These are phyloP conservation scores for Cynara cardunculus DNA, from an alignment of 129 eudicot species.

Conservation along the genomic window DNA sequence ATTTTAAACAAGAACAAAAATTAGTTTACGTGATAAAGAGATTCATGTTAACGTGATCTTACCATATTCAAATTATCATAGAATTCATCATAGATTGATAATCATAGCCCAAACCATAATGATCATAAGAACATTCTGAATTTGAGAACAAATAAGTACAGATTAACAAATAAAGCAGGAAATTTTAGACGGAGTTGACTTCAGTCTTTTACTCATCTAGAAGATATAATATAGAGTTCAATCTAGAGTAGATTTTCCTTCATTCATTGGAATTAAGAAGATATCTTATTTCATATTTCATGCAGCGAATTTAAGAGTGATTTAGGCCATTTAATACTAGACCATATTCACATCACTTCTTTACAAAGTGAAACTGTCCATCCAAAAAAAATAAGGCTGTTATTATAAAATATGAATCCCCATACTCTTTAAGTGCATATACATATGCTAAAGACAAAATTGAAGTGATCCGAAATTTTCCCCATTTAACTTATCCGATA, in stretches of 20 bases:
- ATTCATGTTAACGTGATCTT: background rate
- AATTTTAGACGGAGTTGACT: background rate
- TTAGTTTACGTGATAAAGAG: conserved; percentile 4
- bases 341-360: background rate
- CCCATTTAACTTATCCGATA: background rate
- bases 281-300: background rate
- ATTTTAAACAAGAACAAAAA: conserved; percentile 3
- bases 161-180: background rate
- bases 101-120: background rate
- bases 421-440: background rate
- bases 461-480: background rate
- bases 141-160: background rate
- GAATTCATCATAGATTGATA: background rate
- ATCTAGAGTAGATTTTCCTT: background rate
- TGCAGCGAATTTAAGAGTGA: background rate
- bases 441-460: background rate
- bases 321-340: background rate
- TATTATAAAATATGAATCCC: background rate
- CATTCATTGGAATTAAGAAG: background rate
- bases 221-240: background rate
- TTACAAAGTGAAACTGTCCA: background rate
- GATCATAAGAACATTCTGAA: background rate
- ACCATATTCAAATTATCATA: background rate
- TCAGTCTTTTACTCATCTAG: background rate
- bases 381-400: background rate